A percentile compares a stretch with the other conserved stretches of the same genome.
phyloP scores from a whole-genome alignment of 2,329 filamentous ascomycete genomes.

The Orbilia ellipsospora region DNA sequence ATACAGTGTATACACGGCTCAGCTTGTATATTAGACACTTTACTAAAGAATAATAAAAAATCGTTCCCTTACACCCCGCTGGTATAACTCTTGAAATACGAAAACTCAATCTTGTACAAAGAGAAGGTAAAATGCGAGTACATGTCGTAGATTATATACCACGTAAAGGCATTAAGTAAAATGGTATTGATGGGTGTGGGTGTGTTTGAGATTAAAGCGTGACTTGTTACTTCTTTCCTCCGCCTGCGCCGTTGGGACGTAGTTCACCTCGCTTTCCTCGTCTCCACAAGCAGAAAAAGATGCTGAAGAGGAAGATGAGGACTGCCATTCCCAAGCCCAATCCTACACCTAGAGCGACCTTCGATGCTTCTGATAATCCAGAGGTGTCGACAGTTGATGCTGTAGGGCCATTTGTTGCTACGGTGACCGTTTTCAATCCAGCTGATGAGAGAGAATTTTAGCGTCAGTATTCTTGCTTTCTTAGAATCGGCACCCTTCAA shows the following conservation, averaged over 20 bases:
- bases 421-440: too few relatives aligned
- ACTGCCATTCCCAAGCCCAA: conserved; percentile 31
- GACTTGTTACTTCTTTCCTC: conserved; percentile 20
- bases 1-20: neutral
- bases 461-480: too few relatives aligned
- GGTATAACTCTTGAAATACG: conserved; percentile 45
- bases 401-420: too few relatives aligned
- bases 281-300: conserved; percentile 44
- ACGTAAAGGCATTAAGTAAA: conserved; percentile 37
- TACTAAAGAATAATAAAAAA: conserved; percentile 12
- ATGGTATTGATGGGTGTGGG: neutral
- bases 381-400: neutral
- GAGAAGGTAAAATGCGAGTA: conserved; percentile 37
- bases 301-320: conserved; percentile 38
- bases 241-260: conserved; percentile 2
- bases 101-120: conserved; percentile 50
- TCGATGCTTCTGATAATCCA: conserved; percentile 37
- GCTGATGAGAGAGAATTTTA: too few relatives aligned
- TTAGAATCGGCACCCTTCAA: neutral
- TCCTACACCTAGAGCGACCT: conserved; percentile 43
- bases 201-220: conserved; percentile 6
- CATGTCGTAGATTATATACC: conserved; percentile 48
- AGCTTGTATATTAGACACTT: conserved; percentile 32
- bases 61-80: conserved; percentile 43
- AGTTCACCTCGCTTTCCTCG: conserved; percentile 14